Evolutionary conservation across 1,139 yeast species (phyloP).

Genomic region (Yamadazyma dushanensis): DNA sequence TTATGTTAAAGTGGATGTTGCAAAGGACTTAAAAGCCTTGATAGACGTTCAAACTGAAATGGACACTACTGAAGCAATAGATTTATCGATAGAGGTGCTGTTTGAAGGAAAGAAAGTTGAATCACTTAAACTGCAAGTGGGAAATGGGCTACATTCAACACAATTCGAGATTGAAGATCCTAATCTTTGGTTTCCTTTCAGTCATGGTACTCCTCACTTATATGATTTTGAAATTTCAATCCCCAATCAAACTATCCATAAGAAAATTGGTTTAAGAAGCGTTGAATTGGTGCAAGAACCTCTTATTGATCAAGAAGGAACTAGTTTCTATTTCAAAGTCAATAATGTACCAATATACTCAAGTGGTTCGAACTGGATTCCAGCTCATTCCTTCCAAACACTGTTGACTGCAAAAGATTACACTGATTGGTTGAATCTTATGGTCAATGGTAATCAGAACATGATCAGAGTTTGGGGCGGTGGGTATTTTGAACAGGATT

Average conservation of each 20-base stretch:
- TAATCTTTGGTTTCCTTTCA: constrained; percentile 43
- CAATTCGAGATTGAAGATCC: constrained; percentile 20
- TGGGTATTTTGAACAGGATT: constrained; percentile 43
- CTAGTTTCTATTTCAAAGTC: constrained; percentile 40
- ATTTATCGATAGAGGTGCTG: neutral
- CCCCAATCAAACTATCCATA: constrained; percentile 8
- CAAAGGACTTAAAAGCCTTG: constrained; percentile 15
- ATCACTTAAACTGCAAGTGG: constrained; percentile 4
- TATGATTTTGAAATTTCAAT: constrained; percentile 24
- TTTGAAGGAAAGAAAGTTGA: constrained; percentile 5
- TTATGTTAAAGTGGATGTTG: constrained; percentile 21
- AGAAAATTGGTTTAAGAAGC: constrained; percentile 35
- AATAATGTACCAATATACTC: constrained; percentile 38
- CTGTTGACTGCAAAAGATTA: constrained; percentile 31
- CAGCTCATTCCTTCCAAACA: constrained; percentile 42
- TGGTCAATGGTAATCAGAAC: constrained; percentile 40
- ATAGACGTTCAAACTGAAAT: constrained; percentile 16
- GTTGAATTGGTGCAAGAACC: constrained; percentile 39
- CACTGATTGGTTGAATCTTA: constrained; percentile 30
- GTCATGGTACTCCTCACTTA: constrained; percentile 36
- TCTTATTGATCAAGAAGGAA: constrained; percentile 30
- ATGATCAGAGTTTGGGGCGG: constrained; percentile 54
- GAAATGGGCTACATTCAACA: constrained; percentile 5
- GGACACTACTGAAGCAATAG: constrained; percentile 1
- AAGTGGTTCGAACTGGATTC: constrained; percentile 51